These are phyloP conservation scores for Fraxinus velutina DNA, from an alignment of 305 asterid species.

Conservation along the genomic window DNA sequence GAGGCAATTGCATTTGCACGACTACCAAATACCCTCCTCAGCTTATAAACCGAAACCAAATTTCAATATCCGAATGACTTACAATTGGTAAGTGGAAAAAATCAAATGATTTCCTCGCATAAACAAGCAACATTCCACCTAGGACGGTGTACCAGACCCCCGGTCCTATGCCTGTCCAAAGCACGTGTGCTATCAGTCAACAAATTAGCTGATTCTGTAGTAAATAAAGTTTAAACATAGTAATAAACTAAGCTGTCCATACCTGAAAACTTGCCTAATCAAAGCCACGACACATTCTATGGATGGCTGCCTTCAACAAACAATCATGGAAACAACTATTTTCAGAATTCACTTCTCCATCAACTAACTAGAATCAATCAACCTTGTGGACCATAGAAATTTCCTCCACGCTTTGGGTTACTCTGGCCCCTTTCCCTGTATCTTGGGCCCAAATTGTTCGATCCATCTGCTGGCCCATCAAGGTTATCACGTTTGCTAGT, in stretches of 20 bases:
- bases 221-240: conserved; percentile 16
- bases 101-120: conserved; percentile 28
- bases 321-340: conserved; percentile 18
- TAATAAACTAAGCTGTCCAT: conserved; percentile 28
- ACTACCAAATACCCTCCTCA: conserved; percentile 28
- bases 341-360: conserved; percentile 33
- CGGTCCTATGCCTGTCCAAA: conserved; percentile 40
- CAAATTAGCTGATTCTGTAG: conserved; percentile 23
- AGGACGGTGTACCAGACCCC: conserved; percentile 36
- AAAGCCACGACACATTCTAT: conserved; percentile 26
- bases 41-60: conserved; percentile 19
- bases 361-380: conserved; percentile 43
- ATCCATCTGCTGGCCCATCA: conserved; percentile 50
- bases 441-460: conserved; percentile 39
- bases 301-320: conserved; percentile 30
- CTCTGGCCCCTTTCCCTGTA: conserved; percentile 63
- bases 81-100: conserved; percentile 37
- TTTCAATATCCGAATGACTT: conserved; percentile 34
- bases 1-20: conserved; percentile 21
- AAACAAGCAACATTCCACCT: conserved; percentile 37
- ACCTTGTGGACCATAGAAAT: conserved; percentile 47
- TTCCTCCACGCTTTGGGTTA: conserved; percentile 61
- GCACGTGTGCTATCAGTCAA: conserved; percentile 38
- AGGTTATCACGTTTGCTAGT: conserved; percentile 39
- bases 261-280: conserved; percentile 38